Conservation (phyloP, 2,329 filamentous ascomycete genomes). For the Epichloe festucae region DNA sequence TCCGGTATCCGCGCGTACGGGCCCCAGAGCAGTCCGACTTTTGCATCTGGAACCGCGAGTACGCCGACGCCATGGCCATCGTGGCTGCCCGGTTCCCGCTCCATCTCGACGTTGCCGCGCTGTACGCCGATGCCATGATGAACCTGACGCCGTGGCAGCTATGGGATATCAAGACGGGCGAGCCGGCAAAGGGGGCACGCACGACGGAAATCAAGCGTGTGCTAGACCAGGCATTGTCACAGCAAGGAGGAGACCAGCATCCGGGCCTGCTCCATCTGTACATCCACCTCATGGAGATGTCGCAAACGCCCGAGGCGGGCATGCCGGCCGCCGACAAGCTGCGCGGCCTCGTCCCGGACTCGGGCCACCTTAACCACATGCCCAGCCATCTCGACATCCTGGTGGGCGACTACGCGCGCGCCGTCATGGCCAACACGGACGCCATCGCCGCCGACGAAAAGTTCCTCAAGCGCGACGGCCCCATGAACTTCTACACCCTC, state of each 20-base stretch:
- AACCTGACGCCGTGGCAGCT: slow-evolving; percentile 34
- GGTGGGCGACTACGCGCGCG: slow-evolving; percentile 55
- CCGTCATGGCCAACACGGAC: slow-evolving; percentile 52
- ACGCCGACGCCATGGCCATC: slow-evolving; percentile 26
- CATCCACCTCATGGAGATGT: slow-evolving; percentile 72
- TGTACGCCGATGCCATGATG: slow-evolving; percentile 32
- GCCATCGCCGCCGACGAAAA: slow-evolving; percentile 57
- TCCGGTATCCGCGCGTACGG: slow-evolving; percentile 43
- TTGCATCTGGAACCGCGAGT: slow-evolving; percentile 23
- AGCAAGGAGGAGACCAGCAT: slow-evolving; percentile 32
- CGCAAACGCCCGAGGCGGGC: slow-evolving; percentile 48
- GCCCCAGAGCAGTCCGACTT: slow-evolving; percentile 32
- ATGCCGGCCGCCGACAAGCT: slow-evolving; percentile 48
- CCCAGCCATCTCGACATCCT: slow-evolving; percentile 65
- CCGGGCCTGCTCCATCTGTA: slow-evolving; percentile 64
- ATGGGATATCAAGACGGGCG: slow-evolving; percentile 26
- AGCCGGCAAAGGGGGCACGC: slow-evolving; percentile 18
- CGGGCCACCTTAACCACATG: slow-evolving; percentile 64
- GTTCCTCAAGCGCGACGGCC: slow-evolving; percentile 45
- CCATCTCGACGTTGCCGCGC: slow-evolving; percentile 25
- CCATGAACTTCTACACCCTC: slow-evolving; percentile 61
- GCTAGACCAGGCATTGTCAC: slow-evolving; percentile 35
- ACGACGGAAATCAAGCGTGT: slow-evolving; percentile 21
- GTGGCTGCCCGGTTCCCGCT: slow-evolving; percentile 24
- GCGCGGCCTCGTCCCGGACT: slow-evolving; percentile 52